Base-by-base conservation (phyloP, 2,329 filamentous ascomycete species). In the Cordyceps pruinosa region DNA sequence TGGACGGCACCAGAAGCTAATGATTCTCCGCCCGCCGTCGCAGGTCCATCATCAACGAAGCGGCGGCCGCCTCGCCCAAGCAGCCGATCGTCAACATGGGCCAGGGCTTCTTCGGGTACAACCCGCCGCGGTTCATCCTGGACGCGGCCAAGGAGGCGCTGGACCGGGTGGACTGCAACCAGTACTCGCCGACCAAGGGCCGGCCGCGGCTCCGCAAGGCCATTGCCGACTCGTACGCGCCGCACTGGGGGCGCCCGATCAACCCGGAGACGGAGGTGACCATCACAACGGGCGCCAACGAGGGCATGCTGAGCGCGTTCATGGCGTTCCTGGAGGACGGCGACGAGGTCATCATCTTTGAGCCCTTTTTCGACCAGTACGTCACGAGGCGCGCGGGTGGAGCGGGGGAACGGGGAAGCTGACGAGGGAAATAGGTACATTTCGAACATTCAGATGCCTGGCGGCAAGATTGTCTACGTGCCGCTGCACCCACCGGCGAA, bases 381-480 rank as follows among this genome's bases (percentile, higher is more conserved):
- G 78, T 66, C n/a, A 54, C 32, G 21, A 21, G n/a, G 25, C n/a
- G 30, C n/a, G 12, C 49, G 39, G 26, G 13, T 23, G 12, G 39
- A 28, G 34, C 39, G 30, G 17, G 13, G 44, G 21, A 28, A 28
- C 2, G 34, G 13, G 2, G 12, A 12, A 17, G n/a, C 17, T 32
- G 34, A 28, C 35, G 50, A 28, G 7, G 17, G 47, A 12, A 4
- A 15, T 6, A 85, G 81, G 65, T 96, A 97, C 71, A 96, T 99
- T 64, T 91, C 87, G 77, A 99, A 99, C 74, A 97, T 99, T 62
- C 89, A 97, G 73, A 97, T 99, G 92, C 86, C 94, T 1, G 94
- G 94, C 52, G 94, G 94, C 63, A 95, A 87, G 69, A 90, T 97
- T 62, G 87, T 93, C 64, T 97, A 97, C 69, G 93, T 97, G 25